A percentile compares a stretch with the other conserved stretches of the same genome.
These are phyloP conservation scores for Penicillium palitans DNA, from an alignment of 2,329 filamentous ascomycete genomes.

Conservation along the genomic window DNA sequence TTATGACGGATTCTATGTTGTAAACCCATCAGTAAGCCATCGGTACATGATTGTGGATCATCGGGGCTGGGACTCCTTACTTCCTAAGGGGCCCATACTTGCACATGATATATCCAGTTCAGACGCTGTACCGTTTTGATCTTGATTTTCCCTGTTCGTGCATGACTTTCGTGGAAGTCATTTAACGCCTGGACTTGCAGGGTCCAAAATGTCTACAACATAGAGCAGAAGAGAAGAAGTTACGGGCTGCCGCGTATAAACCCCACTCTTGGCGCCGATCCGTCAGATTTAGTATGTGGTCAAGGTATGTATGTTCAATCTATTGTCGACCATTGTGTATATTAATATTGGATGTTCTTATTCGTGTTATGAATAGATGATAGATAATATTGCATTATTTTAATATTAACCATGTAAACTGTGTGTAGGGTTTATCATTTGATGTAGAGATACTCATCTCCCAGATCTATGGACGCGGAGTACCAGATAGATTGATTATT, in stretches of 20 bases:
- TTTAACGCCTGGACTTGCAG: background rate
- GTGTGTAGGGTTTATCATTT: no score
- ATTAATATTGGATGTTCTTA: background rate
- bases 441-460: background rate
- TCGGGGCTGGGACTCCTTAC: background rate
- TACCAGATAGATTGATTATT: background rate
- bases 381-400: background rate
- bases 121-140: background rate
- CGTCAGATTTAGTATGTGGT: background rate
- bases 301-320: background rate
- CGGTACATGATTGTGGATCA: background rate
- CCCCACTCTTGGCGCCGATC: conserved; percentile 8
- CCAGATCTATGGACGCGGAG: background rate
- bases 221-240: background rate
- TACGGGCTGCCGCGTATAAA: background rate
- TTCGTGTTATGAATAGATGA: background rate
- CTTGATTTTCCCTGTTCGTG: background rate
- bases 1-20: background rate
- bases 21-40: background rate
- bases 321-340: background rate
- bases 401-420: background rate
- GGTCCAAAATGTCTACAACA: background rate
- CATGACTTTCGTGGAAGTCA: background rate
- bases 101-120: no score
- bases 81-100: no score